Base-by-base conservation (phyloP, 2,329 filamentous ascomycete genomes). In the Zasmidium cellare region DNA sequence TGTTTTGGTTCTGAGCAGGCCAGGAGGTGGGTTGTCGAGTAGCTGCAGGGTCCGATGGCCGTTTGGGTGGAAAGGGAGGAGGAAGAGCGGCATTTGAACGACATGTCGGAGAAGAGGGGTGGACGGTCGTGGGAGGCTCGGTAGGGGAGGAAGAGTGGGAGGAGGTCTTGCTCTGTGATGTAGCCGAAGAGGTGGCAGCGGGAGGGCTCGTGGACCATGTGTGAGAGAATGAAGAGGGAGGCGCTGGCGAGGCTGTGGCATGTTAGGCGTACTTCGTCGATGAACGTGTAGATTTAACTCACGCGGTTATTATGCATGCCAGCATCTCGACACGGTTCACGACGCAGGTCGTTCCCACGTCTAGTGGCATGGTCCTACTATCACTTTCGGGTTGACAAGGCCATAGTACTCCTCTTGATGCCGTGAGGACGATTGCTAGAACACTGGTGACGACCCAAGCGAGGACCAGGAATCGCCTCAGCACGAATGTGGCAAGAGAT, bases 81-180 rank as follows among this genome's bases (percentile, higher is more conserved):
- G 1, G 68, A 67, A 9, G 69, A 69, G 25, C 67, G 63, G 59
- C 69, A 70, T 54, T 70, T 68, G 61, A 70, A 69, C 2, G 69
- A 69, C 65, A 69, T 67, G n/a, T 69, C 64, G 9, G 67, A 70
- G 54, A 52, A 61, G 49, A 61, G 25, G 6, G 25, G 62, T 1
- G 61, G 44, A 9, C 53, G 57, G 9, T 60, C 49, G 12, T 49
- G 23, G 19, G 59, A 58, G 1, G 53, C 54, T 22, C 61, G 64
- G 44, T 69, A 64, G 9, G 65, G 62, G 1, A 68, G 51, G 19
- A 51, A 60, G 1, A 67, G 53, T 1, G 65, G 65, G 18, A 67
- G 50, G 9, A 68, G 59, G 5, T 47, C 47, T 9, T 59, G 51
- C 16, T 64, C 54, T 51, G 60, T 46, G 35, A 60, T 58, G 25